phyloP scores from a whole-genome alignment of 2,329 filamentous ascomycete genomes.

The Exophiala lecanii-corni region DNA sequence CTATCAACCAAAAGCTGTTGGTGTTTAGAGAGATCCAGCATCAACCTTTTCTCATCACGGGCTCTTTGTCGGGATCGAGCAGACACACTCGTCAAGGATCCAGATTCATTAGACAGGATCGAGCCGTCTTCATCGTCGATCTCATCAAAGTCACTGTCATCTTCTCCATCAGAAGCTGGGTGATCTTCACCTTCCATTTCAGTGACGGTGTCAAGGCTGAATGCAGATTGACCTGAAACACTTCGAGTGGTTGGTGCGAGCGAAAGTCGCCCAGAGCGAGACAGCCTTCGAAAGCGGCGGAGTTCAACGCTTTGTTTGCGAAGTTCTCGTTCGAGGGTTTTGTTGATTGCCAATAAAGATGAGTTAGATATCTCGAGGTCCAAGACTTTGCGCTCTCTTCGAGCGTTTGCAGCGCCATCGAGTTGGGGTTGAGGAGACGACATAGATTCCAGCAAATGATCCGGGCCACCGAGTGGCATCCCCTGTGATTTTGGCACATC shows the following conservation, averaged over 20 bases:
- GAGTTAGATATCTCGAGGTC: slow-evolving; percentile 96
- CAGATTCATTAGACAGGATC: slow-evolving; percentile 30
- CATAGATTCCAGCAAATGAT: slow-evolving; percentile 32
- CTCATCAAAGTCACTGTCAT: slow-evolving; percentile 20
- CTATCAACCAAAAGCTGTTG: slow-evolving; percentile 83
- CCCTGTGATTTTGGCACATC: slow-evolving; percentile 9
- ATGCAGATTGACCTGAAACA: slow-evolving; percentile 42
- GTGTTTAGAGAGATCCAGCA: slow-evolving; percentile 80
- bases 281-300: slow-evolving; percentile 78
- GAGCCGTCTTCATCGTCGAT: slow-evolving; percentile 32
- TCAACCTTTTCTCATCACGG: slow-evolving; percentile 76
- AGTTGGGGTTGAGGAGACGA: slow-evolving; percentile 32
- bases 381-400: slow-evolving; percentile 88
- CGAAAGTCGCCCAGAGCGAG: slow-evolving; percentile 71
- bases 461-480: slow-evolving; percentile 1
- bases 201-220: slow-evolving; percentile 43
- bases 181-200: slow-evolving; percentile 36
- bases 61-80: slow-evolving; percentile 51
- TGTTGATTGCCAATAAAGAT: slow-evolving; percentile 89
- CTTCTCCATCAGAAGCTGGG: slow-evolving; percentile 34
- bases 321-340: slow-evolving; percentile 84
- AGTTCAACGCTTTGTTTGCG: slow-evolving; percentile 87
- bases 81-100: slow-evolving; percentile 36
- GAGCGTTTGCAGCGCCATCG: slow-evolving; percentile 79
- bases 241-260: slow-evolving; percentile 38